Conservation (phyloP, 1,139 yeast species). For the Pichia inconspicua region DNA sequence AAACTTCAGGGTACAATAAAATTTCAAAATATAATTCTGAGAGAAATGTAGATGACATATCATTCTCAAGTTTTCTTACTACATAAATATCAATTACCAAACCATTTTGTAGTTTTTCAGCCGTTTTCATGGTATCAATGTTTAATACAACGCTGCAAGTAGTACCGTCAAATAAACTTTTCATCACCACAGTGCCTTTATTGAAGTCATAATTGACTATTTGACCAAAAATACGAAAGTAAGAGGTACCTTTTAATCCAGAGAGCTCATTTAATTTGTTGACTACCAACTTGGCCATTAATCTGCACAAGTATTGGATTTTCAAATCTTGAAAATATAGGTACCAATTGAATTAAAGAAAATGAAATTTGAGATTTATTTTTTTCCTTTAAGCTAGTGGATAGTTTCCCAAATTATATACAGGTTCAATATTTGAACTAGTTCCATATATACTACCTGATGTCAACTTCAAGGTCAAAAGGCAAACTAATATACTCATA, state of each 20-base stretch:
- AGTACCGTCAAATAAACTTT: constrained; percentile 8
- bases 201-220: constrained; percentile 22
- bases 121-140: not conserved
- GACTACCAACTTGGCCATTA: constrained; percentile 24
- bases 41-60: not conserved
- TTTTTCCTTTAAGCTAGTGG: too few species aligned
- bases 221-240: constrained; percentile 25
- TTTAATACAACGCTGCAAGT: constrained; percentile 8
- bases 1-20: not conserved
- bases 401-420: too few species aligned
- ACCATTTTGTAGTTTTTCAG: constrained; percentile 2
- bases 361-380: too few species aligned
- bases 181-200: constrained; percentile 13
- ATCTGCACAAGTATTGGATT: not conserved
- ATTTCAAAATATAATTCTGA: not conserved
- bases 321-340: too few species aligned
- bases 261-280: constrained; percentile 1
- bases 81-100: constrained; percentile 5
- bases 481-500: not conserved
- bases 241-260: not conserved
- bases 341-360: too few species aligned
- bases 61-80: not conserved
- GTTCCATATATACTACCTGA: not conserved
- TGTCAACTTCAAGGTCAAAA: not conserved
- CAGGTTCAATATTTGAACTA: too few species aligned